Percentiles rank a stretch among this genome's conserved stretches.
Conservation (phyloP, 805 yeast genomes). For the Spathaspora sp. region DNA sequence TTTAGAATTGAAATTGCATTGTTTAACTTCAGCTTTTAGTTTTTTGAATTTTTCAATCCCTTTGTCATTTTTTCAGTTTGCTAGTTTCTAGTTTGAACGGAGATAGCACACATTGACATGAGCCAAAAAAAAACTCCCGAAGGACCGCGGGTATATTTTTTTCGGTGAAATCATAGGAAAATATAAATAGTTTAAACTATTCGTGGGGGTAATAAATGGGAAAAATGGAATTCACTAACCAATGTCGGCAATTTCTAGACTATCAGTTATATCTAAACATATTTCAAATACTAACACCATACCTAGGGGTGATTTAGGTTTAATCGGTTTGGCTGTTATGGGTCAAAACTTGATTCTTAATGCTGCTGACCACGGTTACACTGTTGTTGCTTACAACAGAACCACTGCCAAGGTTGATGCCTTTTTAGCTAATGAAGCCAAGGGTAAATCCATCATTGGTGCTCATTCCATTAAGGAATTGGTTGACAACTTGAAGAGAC, state of each 20-base stretch:
- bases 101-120: background rate
- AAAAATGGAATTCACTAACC: background rate
- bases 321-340: conserved; percentile 99
- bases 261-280: conserved; percentile 5
- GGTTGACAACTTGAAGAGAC: conserved; percentile 85
- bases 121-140: background rate
- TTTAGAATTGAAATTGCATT: background rate
- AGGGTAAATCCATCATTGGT: conserved; percentile 94
- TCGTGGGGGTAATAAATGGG: background rate
- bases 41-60: background rate
- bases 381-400: conserved; percentile 98
- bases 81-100: background rate
- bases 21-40: background rate
- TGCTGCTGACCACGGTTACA: conserved; percentile 98
- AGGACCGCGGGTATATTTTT: background rate
- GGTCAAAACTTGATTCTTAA: conserved; percentile 97
- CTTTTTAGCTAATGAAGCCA: conserved; percentile 91
- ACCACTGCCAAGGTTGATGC: conserved; percentile 94
- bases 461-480: conserved; percentile 91
- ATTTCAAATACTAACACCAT: conserved; percentile 17
- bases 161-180: background rate
- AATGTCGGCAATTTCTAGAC: conserved; percentile 6
- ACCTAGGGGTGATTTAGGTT: conserved; percentile 89
- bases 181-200: background rate
- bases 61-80: background rate